Percentiles rank a stretch among this genome's conserved stretches.
These are phyloP conservation scores for Cercis canadensis DNA, from an alignment of 306 rosid genomes.

Conservation along the genomic window DNA sequence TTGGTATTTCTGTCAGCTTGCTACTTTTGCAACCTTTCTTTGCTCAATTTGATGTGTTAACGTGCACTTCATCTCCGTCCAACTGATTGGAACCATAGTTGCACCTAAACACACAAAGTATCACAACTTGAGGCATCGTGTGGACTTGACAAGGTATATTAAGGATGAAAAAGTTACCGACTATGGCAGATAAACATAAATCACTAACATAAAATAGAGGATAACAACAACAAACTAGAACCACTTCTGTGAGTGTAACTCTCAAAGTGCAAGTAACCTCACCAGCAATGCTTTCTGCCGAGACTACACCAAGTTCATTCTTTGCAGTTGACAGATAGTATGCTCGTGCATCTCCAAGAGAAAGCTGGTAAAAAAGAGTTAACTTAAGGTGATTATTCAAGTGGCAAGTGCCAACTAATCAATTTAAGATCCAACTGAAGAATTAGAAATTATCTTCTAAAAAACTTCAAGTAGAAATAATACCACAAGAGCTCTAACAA, in stretches of 20 bases:
- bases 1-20: constrained; percentile 52
- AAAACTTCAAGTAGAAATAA: constrained; percentile 40
- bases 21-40: constrained; percentile 87
- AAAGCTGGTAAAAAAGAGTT: constrained; percentile 62
- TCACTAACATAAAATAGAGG: constrained; percentile 20
- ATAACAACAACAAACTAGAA: background rate
- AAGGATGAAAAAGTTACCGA: background rate
- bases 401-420: background rate
- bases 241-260: constrained; percentile 25
- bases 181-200: background rate
- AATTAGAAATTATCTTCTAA: constrained; percentile 5
- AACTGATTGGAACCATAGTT: constrained; percentile 82
- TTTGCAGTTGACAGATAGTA: constrained; percentile 87
- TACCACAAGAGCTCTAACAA: constrained; percentile 84
- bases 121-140: constrained; percentile 27
- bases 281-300: constrained; percentile 92
- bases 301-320: constrained; percentile 91
- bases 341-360: constrained; percentile 94
- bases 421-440: background rate
- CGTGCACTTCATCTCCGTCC: constrained; percentile 97
- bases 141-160: background rate
- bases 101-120: constrained; percentile 60
- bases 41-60: constrained; percentile 82
- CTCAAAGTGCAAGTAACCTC: constrained; percentile 33
- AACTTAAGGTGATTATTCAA: constrained; percentile 36